phyloP scores from a whole-genome alignment of 805 yeast genomes.

The Kuraishia capsulata region DNA sequence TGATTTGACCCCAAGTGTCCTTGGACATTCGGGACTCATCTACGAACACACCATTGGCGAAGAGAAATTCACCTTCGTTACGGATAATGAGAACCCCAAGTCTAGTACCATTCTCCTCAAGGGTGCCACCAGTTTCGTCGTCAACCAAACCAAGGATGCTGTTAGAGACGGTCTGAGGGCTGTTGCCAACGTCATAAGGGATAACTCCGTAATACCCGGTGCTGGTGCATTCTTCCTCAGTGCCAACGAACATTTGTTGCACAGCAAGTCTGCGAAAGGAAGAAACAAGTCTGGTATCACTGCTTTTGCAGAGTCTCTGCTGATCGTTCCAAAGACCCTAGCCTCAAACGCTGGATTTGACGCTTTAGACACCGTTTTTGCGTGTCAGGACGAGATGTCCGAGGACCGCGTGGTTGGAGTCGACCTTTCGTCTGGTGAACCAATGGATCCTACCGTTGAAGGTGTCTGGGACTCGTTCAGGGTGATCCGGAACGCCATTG shows the following conservation, averaged over 20 bases:
- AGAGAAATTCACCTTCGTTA: conserved; percentile 93
- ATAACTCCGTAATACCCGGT: conserved; percentile 83
- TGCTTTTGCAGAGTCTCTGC: conserved; percentile 88
- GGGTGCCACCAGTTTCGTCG: conserved; percentile 84
- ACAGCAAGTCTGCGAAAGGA: conserved; percentile 60
- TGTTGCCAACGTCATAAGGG: conserved; percentile 84
- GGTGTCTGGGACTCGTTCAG: conserved; percentile 97
- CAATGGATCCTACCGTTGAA: conserved; percentile 88
- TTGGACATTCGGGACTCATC: conserved; percentile 86
- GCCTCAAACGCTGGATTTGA: conserved; percentile 91
- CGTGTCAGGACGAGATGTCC: conserved; percentile 80
- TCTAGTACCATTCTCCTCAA: conserved; percentile 86
- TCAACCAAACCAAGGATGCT: conserved; percentile 93
- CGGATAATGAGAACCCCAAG: conserved; percentile 83
- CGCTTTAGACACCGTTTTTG: conserved; percentile 78
- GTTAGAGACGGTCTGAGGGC: conserved; percentile 95
- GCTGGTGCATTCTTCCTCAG: conserved; percentile 94
- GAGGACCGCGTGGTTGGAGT: conserved; percentile 85
- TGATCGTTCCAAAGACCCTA: conserved; percentile 88
- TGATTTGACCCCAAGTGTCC: conserved; percentile 67
- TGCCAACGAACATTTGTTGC: conserved; percentile 58
- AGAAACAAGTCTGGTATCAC: conserved; percentile 82
- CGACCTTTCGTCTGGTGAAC: conserved; percentile 85
- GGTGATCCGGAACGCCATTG: conserved; percentile 85
- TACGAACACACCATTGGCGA: conserved; percentile 93